These are phyloP conservation scores for Chytriomyces sp. DNA, from an alignment of 192 early-diverging fungal species.

Conservation along the genomic window DNA sequence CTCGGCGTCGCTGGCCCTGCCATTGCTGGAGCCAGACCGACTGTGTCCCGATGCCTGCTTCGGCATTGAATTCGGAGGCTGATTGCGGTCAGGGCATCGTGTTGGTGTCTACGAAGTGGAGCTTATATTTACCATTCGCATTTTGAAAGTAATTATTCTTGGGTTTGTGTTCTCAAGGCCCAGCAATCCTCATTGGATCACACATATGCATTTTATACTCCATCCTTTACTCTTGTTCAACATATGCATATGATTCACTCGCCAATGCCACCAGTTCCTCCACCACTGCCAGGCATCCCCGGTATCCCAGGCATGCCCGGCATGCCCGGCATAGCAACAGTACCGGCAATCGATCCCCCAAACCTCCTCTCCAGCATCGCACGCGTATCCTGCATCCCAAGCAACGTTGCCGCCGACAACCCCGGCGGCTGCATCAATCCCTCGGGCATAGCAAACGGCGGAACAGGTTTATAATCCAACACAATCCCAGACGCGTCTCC, in stretches of 20 bases:
- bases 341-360: not conserved
- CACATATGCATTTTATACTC: too few relatives aligned
- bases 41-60: conserved; percentile 3
- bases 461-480: conserved; percentile 25
- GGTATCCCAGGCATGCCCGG: too few relatives aligned
- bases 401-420: not conserved
- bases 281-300: too few relatives aligned
- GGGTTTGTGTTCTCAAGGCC: too few relatives aligned
- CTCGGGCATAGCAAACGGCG: conserved; percentile 12
- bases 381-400: not conserved
- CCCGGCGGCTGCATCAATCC: not conserved
- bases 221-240: too few relatives aligned
- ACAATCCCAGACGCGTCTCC: not conserved
- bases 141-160: too few relatives aligned
- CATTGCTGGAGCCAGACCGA: not conserved
- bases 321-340: too few relatives aligned
- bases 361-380: conserved; percentile 10
- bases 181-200: too few relatives aligned
- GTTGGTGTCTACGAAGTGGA: not conserved
- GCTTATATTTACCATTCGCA: too few relatives aligned
- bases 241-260: too few relatives aligned
- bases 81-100: not conserved
- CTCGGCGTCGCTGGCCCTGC: not conserved
- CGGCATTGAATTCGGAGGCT: conserved; percentile 21
- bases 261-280: too few relatives aligned